Evolutionary conservation across 352 stramenopile species (phyloP).

Genomic region (Hyphochytrium catenoides): DNA sequence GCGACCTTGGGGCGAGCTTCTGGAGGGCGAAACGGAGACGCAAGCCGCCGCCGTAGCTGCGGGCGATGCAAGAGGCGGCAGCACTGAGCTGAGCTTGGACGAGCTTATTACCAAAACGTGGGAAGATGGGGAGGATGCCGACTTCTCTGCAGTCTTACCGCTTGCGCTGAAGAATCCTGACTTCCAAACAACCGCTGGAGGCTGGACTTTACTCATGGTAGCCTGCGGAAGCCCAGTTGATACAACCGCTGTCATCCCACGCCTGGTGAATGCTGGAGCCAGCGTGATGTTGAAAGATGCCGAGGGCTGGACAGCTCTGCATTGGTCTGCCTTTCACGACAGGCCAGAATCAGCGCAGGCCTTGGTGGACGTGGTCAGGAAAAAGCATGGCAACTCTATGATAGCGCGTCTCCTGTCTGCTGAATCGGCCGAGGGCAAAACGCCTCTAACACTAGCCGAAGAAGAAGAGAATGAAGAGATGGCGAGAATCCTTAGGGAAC

Average conservation of each 20-base stretch:
- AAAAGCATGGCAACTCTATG: conserved; percentile 14
- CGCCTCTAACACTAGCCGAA: conserved; percentile 29
- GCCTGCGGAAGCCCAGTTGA: conserved; percentile 45
- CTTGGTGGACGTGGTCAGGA: conserved; percentile 19
- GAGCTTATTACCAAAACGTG: conserved; percentile 33
- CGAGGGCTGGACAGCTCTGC: conserved; percentile 48
- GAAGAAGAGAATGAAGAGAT: conserved; percentile 40
- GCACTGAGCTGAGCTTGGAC: too few species aligned
- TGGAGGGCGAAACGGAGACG: conserved; percentile 28
- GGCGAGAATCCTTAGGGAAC: conserved; percentile 25
- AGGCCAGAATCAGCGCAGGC: conserved; percentile 32
- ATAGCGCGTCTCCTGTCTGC: conserved; percentile 19
- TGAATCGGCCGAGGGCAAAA: conserved; percentile 30
- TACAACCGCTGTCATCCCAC: conserved; percentile 45
- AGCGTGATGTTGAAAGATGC: conserved; percentile 32
- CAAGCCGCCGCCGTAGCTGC: conserved; percentile 9
- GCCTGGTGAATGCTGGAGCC: conserved; percentile 24
- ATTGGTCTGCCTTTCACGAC: conserved; percentile 55
- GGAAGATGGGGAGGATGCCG: conserved; percentile 27
- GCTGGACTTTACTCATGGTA: conserved; percentile 56
- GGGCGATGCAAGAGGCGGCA: conserved; percentile 21
- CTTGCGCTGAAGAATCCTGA: conserved; percentile 17
- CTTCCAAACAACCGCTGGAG: conserved; percentile 29
- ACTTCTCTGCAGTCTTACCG: conserved; percentile 37
- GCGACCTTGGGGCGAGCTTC: conserved; percentile 45